Base-by-base conservation (phyloP, 2,329 filamentous ascomycete species). In the Pseudonectria buxi region DNA sequence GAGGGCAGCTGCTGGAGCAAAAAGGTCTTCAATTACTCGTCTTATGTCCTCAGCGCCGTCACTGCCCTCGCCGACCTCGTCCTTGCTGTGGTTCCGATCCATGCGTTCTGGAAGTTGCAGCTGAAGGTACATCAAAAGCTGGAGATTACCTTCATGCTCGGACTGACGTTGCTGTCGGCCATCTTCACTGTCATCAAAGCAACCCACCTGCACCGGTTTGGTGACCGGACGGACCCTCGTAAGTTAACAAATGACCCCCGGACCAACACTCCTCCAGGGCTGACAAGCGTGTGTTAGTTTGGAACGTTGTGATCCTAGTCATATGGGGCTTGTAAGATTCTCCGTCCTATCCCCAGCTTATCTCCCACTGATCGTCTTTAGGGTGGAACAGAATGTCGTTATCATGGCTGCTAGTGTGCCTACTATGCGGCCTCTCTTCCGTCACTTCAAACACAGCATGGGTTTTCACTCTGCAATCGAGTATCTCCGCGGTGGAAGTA, bases 311-410 rank as follows among this genome's bases (percentile, higher is more conserved):
- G 3, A 25, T 15, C 2, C 25, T 44, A 3, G 16, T 42, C 4
- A 34, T 34, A 10, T 44, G 39, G 41, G 33, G 39, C 5, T 12
- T 42, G 39, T 42, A 35, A 35, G 41, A 22, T 22, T 7, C 14
- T 14, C 1, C 28, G 6, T 10, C 13, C 3, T 6, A 3, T 7
- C 4, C 7, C 11, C 5, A 22, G 10, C 7, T 7, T 4, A 12
- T 10, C 28, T 43, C 4, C 1, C 11, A 22, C 18, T 22, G 9
- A 22, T 6, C 18, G 5, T 22, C 18, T 9, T 9, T 22, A 44
- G 41, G 12, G 16, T 44, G 3, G 41, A 44, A 11, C 36, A 44
- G 27, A 43, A 44, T 7, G 24, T 44, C 10, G 36, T 44, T 10
- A 43, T 44, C 18, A 40, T 40, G 36, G 41, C 41, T 4, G 39